Percentiles rank a stretch among this genome's conserved stretches.
phyloP scores from a whole-genome alignment of 768 basidiomycete species.

The Phylloporus arenicola region DNA sequence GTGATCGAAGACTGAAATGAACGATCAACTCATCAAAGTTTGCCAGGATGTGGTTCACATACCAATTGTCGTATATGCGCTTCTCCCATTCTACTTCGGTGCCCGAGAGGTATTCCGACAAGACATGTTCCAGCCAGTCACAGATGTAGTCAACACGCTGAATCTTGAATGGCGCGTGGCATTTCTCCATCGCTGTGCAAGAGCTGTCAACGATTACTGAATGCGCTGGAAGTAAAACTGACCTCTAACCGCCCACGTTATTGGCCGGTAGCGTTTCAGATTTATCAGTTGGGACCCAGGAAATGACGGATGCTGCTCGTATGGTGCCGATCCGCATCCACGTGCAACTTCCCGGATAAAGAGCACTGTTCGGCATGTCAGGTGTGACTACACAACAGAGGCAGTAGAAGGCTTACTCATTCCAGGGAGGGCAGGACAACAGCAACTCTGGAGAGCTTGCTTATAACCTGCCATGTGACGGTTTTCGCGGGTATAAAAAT shows the following conservation, averaged over 20 bases:
- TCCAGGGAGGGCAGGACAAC: conserved; percentile 29
- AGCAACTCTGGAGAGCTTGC: conserved; percentile 25
- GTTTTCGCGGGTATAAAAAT: conserved; percentile 23
- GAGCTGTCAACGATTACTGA: not conserved
- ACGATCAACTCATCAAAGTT: not conserved
- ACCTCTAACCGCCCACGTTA: conserved; percentile 41
- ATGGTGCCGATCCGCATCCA: conserved; percentile 28
- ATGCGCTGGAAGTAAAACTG: conserved; percentile 2
- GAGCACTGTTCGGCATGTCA: conserved; percentile 21
- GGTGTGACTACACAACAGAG: not conserved
- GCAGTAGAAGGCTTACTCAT: conserved; percentile 20
- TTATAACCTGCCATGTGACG: conserved; percentile 29
- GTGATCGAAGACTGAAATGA: not conserved
- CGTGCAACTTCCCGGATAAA: conserved; percentile 30
- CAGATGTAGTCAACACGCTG: conserved; percentile 31
- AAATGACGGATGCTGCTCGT: conserved; percentile 21
- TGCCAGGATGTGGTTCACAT: conserved; percentile 2
- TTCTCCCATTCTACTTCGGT: conserved; percentile 26
- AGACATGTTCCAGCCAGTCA: conserved; percentile 36
- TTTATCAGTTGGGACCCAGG: conserved; percentile 33
- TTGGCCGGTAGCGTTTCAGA: conserved; percentile 34
- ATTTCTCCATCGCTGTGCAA: conserved; percentile 41
- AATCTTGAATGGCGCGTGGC: conserved; percentile 40
- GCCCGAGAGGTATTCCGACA: conserved; percentile 24
- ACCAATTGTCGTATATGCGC: conserved; percentile 28